phyloP scores from a whole-genome alignment of 176 grass and related monocot genomes.

The Musa acuminata region DNA sequence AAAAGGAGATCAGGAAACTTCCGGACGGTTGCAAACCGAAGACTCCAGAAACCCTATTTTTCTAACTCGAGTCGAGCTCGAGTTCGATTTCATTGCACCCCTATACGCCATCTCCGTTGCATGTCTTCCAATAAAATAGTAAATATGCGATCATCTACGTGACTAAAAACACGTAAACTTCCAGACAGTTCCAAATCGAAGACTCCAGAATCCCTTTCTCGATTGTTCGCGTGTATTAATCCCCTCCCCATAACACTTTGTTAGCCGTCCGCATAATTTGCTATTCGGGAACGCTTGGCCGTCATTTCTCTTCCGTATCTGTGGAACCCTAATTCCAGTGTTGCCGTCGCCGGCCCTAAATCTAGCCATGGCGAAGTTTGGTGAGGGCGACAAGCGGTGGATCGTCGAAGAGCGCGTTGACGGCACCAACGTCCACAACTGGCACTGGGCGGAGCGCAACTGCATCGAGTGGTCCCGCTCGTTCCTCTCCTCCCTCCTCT shows the following conservation, averaged over 20 bases:
- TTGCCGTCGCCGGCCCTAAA: too few relatives aligned
- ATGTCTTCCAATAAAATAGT: too few relatives aligned
- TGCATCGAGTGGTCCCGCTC: constrained; percentile 88
- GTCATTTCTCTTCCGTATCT: not conserved
- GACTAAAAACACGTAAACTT: not conserved
- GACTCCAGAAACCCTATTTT: not conserved
- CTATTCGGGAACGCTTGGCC: not conserved
- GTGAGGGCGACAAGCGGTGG: constrained; percentile 95
- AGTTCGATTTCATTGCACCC: too few relatives aligned
- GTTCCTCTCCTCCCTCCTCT: constrained; percentile 52
- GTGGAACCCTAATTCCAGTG: not conserved
- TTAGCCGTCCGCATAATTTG: not conserved
- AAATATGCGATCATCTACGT: too few relatives aligned
- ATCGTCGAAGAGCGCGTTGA: constrained; percentile 92
- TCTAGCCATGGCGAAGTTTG: constrained; percentile 62
- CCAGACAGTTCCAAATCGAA: not conserved
- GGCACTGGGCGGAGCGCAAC: constrained; percentile 95
- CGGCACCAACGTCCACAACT: constrained; percentile 96
- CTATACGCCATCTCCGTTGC: too few relatives aligned
- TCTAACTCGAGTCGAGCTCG: too few relatives aligned
- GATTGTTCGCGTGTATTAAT: not conserved
- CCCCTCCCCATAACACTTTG: not conserved
- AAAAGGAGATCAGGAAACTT: not conserved
- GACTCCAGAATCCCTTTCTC: not conserved
- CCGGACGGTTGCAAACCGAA: not conserved